Percentiles rank a stretch among this genome's conserved stretches.
Evolutionary conservation across 2,329 filamentous ascomycete genomes (phyloP).

Genomic region (Ploettnerulaceae sp.): DNA sequence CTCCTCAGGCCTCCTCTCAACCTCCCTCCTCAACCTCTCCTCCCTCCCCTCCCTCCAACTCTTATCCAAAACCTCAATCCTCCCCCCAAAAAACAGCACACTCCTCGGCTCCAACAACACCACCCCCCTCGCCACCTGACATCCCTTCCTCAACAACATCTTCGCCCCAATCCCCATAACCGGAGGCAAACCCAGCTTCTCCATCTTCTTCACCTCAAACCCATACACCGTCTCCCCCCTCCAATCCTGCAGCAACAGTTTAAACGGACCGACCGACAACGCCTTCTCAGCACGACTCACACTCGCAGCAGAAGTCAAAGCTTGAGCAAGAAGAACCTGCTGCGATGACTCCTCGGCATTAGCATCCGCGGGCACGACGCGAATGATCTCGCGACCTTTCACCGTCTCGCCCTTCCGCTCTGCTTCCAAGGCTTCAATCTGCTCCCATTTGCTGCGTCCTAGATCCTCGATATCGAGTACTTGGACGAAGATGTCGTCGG

Average conservation of each 20-base stretch:
- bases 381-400: constrained; percentile 74
- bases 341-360: constrained; percentile 10
- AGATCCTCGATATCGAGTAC: constrained; percentile 85
- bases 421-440: constrained; percentile 76
- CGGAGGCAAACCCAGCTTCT: constrained; percentile 53
- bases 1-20: constrained; percentile 34
- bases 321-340: too few relatives aligned
- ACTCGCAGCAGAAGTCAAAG: too few relatives aligned
- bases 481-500: constrained; percentile 67
- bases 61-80: constrained; percentile 75
- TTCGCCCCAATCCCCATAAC: constrained; percentile 76
- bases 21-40: constrained; percentile 58
- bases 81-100: constrained; percentile 77
- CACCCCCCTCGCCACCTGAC: constrained; percentile 67
- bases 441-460: constrained; percentile 73
- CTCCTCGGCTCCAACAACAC: constrained; percentile 69
- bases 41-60: constrained; percentile 71
- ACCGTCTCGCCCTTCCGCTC: constrained; percentile 68
- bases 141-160: constrained; percentile 63
- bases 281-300: neutral
- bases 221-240: constrained; percentile 64
- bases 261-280: constrained; percentile 56
- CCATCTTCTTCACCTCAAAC: constrained; percentile 64
- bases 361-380: constrained; percentile 51
- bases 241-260: constrained; percentile 77